Percentiles rank a stretch among this genome's conserved stretches.
These are phyloP conservation scores for Biscutella laevigata DNA, from an alignment of 441 rosid species.

Conservation along the genomic window DNA sequence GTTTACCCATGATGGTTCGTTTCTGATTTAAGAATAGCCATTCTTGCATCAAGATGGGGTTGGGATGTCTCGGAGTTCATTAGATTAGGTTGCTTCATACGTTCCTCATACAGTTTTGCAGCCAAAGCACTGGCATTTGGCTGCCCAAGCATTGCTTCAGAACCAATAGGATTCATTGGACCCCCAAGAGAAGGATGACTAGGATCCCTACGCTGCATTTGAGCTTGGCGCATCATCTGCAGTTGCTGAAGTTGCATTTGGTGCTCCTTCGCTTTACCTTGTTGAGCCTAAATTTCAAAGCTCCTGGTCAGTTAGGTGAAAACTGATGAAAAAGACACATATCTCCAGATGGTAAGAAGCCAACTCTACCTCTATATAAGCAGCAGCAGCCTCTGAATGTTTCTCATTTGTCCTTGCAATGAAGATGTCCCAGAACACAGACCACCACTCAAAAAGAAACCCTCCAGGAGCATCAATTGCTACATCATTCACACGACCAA, in stretches of 20 bases:
- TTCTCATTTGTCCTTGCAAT: conserved; percentile 92
- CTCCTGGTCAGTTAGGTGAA: conserved; percentile 8
- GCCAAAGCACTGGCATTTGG: conserved; percentile 78
- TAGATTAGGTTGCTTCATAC: conserved; percentile 70
- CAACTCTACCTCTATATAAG: conserved; percentile 83
- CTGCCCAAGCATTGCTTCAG: conserved; percentile 74
- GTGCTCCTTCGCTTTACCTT: conserved; percentile 75
- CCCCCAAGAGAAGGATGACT: conserved; percentile 51
- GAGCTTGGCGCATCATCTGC: conserved; percentile 73
- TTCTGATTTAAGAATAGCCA: conserved; percentile 59
- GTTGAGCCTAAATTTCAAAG: conserved; percentile 53
- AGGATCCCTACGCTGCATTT: conserved; percentile 67
- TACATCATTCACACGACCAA: conserved; percentile 30
- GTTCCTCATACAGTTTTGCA: conserved; percentile 80
- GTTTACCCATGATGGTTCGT: conserved; percentile 52
- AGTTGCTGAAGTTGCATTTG: conserved; percentile 77
- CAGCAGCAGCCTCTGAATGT: conserved; percentile 83
- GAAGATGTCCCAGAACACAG: conserved; percentile 92
- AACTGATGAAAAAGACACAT: background rate
- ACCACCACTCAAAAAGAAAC: conserved; percentile 98
- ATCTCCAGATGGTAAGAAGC: background rate
- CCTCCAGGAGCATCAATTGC: conserved; percentile 99
- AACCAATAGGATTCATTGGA: conserved; percentile 50
- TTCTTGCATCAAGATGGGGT: conserved; percentile 73
- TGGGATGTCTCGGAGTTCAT: conserved; percentile 69